These are phyloP conservation scores for Suillus paluster DNA, from an alignment of 768 basidiomycete species.

Conservation along the genomic window DNA sequence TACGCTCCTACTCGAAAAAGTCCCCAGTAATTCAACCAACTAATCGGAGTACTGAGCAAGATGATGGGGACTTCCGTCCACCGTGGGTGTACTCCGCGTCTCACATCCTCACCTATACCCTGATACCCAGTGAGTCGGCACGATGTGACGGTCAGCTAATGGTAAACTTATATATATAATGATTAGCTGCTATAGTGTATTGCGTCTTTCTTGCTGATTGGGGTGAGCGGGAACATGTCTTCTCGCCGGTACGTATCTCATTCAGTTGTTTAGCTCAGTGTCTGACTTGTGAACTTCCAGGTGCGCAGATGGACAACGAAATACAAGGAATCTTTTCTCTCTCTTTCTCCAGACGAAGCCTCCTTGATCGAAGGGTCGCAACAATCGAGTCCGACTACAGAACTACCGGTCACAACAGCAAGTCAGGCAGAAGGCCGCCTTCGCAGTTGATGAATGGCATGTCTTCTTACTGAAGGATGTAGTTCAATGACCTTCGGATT, in stretches of 20 bases:
- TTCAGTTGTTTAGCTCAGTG: background rate
- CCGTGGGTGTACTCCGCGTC: slow-evolving; percentile 62
- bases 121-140: slow-evolving; percentile 56
- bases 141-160: background rate
- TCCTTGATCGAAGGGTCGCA: slow-evolving; percentile 21
- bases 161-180: background rate
- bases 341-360: slow-evolving; percentile 60
- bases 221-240: slow-evolving; percentile 74
- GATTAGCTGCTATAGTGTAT: slow-evolving; percentile 56
- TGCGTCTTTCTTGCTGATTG: slow-evolving; percentile 67
- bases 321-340: slow-evolving; percentile 56
- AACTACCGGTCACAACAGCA: background rate
- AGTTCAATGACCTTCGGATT: background rate
- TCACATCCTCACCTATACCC: slow-evolving; percentile 53
- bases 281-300: slow-evolving; percentile 34
- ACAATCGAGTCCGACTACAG: background rate
- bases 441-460: background rate
- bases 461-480: background rate
- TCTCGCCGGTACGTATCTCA: slow-evolving; percentile 57
- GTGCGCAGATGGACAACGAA: slow-evolving; percentile 60
- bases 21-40: background rate
- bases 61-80: slow-evolving; percentile 55
- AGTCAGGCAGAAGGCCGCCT: background rate
- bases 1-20: slow-evolving; percentile 3
- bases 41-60: slow-evolving; percentile 4